phyloP scores from a whole-genome alignment of 2,329 filamentous ascomycete species.

The Penicillium sp. region DNA sequence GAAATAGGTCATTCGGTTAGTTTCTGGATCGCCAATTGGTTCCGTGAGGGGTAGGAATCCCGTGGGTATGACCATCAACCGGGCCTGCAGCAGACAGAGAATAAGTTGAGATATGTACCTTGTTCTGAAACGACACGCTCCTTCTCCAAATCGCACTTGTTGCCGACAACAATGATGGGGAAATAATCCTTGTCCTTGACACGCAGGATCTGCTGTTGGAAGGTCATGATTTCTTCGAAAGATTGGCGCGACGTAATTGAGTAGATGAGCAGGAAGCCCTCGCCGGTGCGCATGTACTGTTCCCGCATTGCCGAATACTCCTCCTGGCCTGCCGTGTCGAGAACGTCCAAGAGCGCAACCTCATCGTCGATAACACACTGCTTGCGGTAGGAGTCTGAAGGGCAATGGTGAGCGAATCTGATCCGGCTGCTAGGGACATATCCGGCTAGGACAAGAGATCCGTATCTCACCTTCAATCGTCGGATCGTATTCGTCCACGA shows the following conservation, averaged over 20 bases:
- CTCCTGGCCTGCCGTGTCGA: conserved; percentile 97
- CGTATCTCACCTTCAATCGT: conserved; percentile 81
- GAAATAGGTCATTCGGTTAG: not conserved
- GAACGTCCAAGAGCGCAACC: conserved; percentile 93
- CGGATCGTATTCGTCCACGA: conserved; percentile 98
- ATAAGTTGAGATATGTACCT: conserved; percentile 61
- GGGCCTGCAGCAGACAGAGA: not conserved
- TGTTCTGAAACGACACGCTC: conserved; percentile 90
- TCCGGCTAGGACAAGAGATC: not conserved
- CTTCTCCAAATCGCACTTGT: conserved; percentile 97
- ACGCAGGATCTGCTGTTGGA: conserved; percentile 96
- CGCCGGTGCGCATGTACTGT: conserved; percentile 99
- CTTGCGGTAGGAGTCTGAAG: conserved; percentile 95
- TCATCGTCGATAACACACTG: conserved; percentile 99
- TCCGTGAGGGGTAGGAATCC: not conserved
- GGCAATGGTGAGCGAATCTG: conserved; percentile 20
- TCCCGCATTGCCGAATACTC: conserved; percentile 99
- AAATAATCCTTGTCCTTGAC: conserved; percentile 99
- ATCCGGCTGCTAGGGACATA: not conserved
- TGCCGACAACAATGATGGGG: conserved; percentile 97
- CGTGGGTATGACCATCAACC: not conserved
- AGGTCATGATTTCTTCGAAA: conserved; percentile 97
- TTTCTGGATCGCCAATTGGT: not conserved
- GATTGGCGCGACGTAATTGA: conserved; percentile 97
- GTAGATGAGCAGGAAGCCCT: conserved; percentile 97